Percentiles rank a stretch among this genome's conserved stretches.
Evolutionary conservation across 768 basidiomycete species (phyloP).

Genomic region (Suillus clintonianus): DNA sequence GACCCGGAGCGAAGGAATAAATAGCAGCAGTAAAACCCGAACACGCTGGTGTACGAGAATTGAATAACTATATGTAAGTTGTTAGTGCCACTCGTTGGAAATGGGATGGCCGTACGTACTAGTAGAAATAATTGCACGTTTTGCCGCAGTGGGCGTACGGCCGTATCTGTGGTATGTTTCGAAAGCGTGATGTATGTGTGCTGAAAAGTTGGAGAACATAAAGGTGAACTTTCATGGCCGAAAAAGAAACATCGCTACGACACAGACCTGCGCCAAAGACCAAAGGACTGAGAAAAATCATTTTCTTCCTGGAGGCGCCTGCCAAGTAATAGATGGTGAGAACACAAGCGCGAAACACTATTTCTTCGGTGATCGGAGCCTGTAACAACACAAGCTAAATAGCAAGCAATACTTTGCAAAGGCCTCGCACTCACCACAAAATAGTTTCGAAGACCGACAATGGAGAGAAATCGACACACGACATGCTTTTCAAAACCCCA

Average conservation of each 20-base stretch:
- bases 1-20: constrained; percentile 87
- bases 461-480: constrained; percentile 42
- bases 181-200: constrained; percentile 92
- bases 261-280: constrained; percentile 84
- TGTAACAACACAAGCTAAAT: constrained; percentile 26
- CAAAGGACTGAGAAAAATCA: constrained; percentile 82
- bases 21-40: constrained; percentile 86
- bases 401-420: background rate
- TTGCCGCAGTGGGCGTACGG: constrained; percentile 60
- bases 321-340: constrained; percentile 73
- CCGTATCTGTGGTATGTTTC: constrained; percentile 82
- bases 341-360: constrained; percentile 88
- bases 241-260: background rate
- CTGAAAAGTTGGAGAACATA: constrained; percentile 39
- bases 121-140: constrained; percentile 56
- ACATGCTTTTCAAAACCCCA: constrained; percentile 49
- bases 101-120: constrained; percentile 39
- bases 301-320: constrained; percentile 49
- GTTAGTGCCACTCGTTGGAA: background rate
- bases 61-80: constrained; percentile 66
- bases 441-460: constrained; percentile 75
- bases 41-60: constrained; percentile 86
- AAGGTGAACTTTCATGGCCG: background rate
- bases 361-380: constrained; percentile 91
- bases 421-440: constrained; percentile 37